Evolutionary conservation across 306 rosid species (phyloP).

Genomic region (Vigna angularis): DNA sequence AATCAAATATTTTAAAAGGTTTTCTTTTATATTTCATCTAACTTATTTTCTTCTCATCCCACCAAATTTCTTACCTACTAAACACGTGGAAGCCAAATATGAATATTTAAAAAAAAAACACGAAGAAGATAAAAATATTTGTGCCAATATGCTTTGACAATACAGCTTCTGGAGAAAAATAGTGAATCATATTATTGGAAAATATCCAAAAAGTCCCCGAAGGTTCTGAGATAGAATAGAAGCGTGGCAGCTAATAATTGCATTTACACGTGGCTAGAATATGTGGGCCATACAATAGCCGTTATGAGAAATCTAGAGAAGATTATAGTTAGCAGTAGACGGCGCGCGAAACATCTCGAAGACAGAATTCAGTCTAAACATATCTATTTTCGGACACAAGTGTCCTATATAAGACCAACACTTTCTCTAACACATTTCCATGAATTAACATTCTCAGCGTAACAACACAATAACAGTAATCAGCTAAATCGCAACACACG

Average conservation of each 20-base stretch:
- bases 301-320: constrained; percentile 39
- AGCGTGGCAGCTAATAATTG: neutral
- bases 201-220: neutral
- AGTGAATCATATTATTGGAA: neutral
- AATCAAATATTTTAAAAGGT: too few species aligned
- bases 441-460: neutral
- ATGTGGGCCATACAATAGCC: constrained; percentile 26
- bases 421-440: neutral
- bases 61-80: too few species aligned
- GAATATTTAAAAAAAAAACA: too few species aligned
- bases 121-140: too few species aligned
- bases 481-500: neutral
- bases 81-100: too few species aligned
- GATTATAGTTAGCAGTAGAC: neutral
- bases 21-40: too few species aligned
- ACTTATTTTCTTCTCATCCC: too few species aligned
- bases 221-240: constrained; percentile 1
- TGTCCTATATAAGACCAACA: neutral
- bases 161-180: too few species aligned
- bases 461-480: neutral
- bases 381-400: neutral
- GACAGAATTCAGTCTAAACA: neutral
- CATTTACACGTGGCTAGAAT: constrained; percentile 25
- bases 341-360: constrained; percentile 43
- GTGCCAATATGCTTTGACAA: too few species aligned